Base-by-base conservation (phyloP, 1,284 basidiomycete genomes). In the Limonomyces culmigenus region DNA sequence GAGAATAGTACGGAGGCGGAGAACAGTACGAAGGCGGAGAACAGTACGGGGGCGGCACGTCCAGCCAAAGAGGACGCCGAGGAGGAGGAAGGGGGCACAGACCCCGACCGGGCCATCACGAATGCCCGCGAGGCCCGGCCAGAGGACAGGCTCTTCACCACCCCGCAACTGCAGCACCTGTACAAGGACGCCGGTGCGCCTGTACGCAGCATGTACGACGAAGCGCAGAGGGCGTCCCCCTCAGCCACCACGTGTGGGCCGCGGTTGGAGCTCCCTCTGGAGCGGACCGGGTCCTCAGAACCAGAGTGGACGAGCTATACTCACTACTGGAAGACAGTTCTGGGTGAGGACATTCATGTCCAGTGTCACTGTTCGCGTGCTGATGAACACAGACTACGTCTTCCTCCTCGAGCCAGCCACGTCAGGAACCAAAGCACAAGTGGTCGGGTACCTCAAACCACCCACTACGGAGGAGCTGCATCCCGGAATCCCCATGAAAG, bases 271-370 rank as follows among this genome's bases (percentile, higher is more conserved):
- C 45, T 73, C 12, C 47, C 54, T n/a, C 27, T 49, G 10, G 50
- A 47, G 5, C 59, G 63, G 39, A 55, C 54, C 19, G 78, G 76
- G 1, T 58, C 54, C 5, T 58, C 65, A 43, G 87, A 92, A 49
- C 87, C 88, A 4, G 64, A 71, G 51, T 87, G 72, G 60, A 84
- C 84, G 29, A 80, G 74, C 48, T 87, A 75, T 47, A 81, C 84
- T 2, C 66, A 79, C 53, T 76, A 70, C 48, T 92, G 85, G 81
- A 71, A 81, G 47, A 58, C 77, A 3, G 78, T 79, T 3, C 51
- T 91, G 47, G 87, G 87, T 84, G 45, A 43, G 51, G 47, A 3
- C n/a, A 35, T 19, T n/a, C n/a, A n/a, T n/a, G n/a, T n/a, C n/a
- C n/a, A n/a, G n/a, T n/a, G 32, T 30, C 27, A 8, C 8, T 11